Evolutionary conservation across 805 yeast genomes (phyloP).

Genomic region (Pichia pseudocactophila): DNA sequence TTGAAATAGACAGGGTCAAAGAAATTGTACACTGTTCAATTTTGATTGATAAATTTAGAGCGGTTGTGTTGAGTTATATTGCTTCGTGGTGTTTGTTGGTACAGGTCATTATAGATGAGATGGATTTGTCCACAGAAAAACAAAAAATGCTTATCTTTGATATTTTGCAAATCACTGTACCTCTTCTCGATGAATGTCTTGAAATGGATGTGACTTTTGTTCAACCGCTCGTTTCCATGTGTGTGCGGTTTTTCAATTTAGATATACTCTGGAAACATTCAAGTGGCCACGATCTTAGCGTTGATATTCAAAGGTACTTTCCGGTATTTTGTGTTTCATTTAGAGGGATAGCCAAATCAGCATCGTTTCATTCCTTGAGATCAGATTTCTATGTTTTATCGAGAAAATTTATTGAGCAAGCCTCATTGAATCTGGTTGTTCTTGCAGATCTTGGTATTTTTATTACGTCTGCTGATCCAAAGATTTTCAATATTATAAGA

Average conservation of each 20-base stretch:
- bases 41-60: constrained; percentile 38
- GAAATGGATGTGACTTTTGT: constrained; percentile 59
- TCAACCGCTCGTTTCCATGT: constrained; percentile 66
- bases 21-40: constrained; percentile 37
- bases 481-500: constrained; percentile 55
- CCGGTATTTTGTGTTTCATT: constrained; percentile 68
- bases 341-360: constrained; percentile 62
- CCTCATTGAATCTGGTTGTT: constrained; percentile 33
- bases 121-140: constrained; percentile 32
- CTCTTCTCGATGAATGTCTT: constrained; percentile 67
- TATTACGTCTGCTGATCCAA: constrained; percentile 49
- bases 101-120: constrained; percentile 59
- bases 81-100: constrained; percentile 81
- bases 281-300: constrained; percentile 23
- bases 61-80: constrained; percentile 50
- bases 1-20: constrained; percentile 23
- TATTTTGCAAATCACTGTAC: constrained; percentile 65
- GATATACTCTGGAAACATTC: constrained; percentile 38
- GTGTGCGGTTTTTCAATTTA: constrained; percentile 59
- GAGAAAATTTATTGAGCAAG: constrained; percentile 52
- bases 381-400: constrained; percentile 73
- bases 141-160: constrained; percentile 62
- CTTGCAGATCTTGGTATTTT: constrained; percentile 43
- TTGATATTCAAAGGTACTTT: constrained; percentile 46
- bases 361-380: constrained; percentile 57